Base-by-base conservation (phyloP, 208 protist genomes). In the Leishmania mexicana region DNA sequence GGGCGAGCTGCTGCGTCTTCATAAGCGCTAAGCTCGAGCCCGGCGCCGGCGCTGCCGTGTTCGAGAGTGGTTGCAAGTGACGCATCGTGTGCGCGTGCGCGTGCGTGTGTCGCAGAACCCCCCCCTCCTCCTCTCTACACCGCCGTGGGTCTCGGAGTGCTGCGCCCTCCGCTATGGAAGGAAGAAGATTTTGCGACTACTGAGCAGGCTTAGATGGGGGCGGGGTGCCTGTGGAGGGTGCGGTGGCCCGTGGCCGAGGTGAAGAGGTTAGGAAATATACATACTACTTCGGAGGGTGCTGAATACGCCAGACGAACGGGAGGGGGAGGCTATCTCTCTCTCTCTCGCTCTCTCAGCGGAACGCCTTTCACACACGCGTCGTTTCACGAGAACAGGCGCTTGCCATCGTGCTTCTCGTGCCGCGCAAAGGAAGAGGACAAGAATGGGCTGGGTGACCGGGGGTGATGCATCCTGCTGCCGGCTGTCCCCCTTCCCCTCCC, bases 1-100 rank as follows among this genome's bases (percentile, higher is more conserved):
- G 89, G 15, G 93, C 94, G 28, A 92, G 90, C 75, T 96, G 92
- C 73, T 94, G 92, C 8, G 89, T 86, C 80, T 98, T 98, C 65
- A 97, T 88, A 38, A 90, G 82, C 5, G 93, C 89, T 19, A 98
- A 81, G 10, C 89, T 92, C 2, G 92, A 93, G 15, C 93, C 94
- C 28, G 86, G 83, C 21, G 81, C 90, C 31, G 87, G 83, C 49
- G 87, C 87, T 42, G 89, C 73, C 21, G 89, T 89, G 74, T 96
- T 97, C 31, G 94, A 90, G 35, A 96, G 81, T 1, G 94, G 93
- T 72, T 97, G 94, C 38, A 95, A 81, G 58, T 76, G 76, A 19
- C 75, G 78, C 81, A 88, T 88, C 40, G 79, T 85, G 28, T 64
- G 58, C 35, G 28, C 35, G 28, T 73, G 49, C 31, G 58, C 7